Evolutionary conservation across 1,139 yeast genomes (phyloP).

Genomic region (Lodderomyces metapsilosis): DNA sequence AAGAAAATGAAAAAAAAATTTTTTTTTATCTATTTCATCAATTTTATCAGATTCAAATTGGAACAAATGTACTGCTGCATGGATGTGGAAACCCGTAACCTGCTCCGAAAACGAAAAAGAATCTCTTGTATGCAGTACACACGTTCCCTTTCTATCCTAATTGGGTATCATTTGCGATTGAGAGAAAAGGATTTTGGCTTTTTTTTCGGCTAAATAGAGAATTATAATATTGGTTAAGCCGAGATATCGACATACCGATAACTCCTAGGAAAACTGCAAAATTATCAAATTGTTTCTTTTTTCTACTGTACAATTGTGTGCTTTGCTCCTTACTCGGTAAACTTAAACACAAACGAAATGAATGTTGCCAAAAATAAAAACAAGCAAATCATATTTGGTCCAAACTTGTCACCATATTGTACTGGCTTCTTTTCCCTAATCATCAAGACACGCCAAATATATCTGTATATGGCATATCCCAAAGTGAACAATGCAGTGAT

Average conservation of each 20-base stretch:
- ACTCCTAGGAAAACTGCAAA: too few relatives aligned
- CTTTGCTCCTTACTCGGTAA: slow-evolving; percentile 22
- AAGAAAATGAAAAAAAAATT: neutral
- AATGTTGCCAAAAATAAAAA: slow-evolving; percentile 73
- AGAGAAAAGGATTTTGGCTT: neutral
- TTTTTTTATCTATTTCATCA: slow-evolving; percentile 13
- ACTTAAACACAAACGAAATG: slow-evolving; percentile 64
- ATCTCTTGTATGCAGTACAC: slow-evolving; percentile 1
- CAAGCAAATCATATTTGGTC: slow-evolving; percentile 80
- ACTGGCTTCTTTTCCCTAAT: slow-evolving; percentile 82
- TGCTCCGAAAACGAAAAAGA: too few relatives aligned
- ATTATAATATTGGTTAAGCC: neutral
- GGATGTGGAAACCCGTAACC: too few relatives aligned
- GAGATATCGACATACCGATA: neutral
- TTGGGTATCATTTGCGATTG: slow-evolving; percentile 4
- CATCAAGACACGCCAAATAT: slow-evolving; percentile 78
- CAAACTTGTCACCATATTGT: slow-evolving; percentile 82
- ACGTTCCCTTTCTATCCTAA: slow-evolving; percentile 1
- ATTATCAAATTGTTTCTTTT: neutral
- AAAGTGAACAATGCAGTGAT: slow-evolving; percentile 74
- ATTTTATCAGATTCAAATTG: slow-evolving; percentile 4
- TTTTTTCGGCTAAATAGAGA: neutral
- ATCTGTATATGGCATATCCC: slow-evolving; percentile 68
- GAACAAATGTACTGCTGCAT: neutral
- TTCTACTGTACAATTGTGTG: neutral